These are phyloP conservation scores for Phylloporus sp. DNA, from an alignment of 1,284 basidiomycete genomes.

Conservation along the genomic window DNA sequence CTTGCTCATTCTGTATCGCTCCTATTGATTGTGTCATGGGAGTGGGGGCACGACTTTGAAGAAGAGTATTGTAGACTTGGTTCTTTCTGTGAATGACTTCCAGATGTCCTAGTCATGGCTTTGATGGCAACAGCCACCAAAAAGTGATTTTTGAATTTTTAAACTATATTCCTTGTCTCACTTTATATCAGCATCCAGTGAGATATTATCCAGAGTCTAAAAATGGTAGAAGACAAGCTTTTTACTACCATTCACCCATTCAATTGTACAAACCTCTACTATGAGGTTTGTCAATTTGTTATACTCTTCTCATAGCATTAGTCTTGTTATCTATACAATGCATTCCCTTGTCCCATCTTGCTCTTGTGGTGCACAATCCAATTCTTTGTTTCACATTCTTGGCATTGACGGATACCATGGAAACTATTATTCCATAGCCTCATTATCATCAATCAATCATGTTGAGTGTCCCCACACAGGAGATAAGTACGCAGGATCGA, in stretches of 20 bases:
- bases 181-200: conserved; percentile 57
- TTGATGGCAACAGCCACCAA: conserved; percentile 79
- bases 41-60: conserved; percentile 87
- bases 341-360: no score
- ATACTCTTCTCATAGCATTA: no score
- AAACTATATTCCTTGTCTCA: background rate
- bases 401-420: no score
- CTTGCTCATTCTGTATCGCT: background rate
- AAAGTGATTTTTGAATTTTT: conserved; percentile 42
- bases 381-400: no score
- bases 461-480: no score
- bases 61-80: conserved; percentile 75
- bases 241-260: conserved; percentile 76
- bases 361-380: no score
- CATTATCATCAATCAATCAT: no score
- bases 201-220: conserved; percentile 71
- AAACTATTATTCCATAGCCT: no score
- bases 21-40: conserved; percentile 46
- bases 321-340: no score
- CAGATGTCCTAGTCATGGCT: conserved; percentile 81
- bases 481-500: no score
- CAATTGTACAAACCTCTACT: conserved; percentile 81
- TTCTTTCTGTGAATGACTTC: conserved; percentile 68
- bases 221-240: conserved; percentile 59
- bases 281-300: conserved; percentile 57